A percentile compares a stretch with the other conserved stretches of the same genome.
Evolutionary conservation across 106 monocot species (phyloP).

Genomic region (Dendrobium chrysotoxum): DNA sequence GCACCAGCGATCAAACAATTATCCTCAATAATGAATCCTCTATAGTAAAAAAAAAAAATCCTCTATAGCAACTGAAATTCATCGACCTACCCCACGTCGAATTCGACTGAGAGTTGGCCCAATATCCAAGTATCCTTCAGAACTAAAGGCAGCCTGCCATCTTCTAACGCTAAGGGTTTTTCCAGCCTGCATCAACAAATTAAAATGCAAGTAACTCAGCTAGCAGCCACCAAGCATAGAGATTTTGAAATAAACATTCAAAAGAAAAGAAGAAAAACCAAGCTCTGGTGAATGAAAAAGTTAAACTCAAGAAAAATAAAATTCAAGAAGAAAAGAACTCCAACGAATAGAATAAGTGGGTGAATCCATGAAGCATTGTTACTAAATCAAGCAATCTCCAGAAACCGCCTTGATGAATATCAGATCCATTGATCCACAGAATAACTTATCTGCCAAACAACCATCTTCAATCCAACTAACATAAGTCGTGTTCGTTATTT

Average conservation of each 20-base stretch:
- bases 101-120: slow-evolving; percentile 38
- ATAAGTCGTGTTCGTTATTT: background rate
- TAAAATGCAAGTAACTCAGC: background rate
- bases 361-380: background rate
- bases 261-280: background rate
- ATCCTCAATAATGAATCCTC: background rate
- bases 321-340: background rate
- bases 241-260: background rate
- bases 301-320: background rate
- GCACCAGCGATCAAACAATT: background rate
- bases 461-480: background rate
- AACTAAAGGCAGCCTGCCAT: slow-evolving; percentile 55
- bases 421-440: background rate
- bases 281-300: background rate
- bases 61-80: background rate
- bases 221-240: background rate
- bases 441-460: background rate
- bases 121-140: slow-evolving; percentile 55
- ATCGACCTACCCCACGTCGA: slow-evolving; percentile 39
- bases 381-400: background rate
- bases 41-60: background rate
- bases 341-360: background rate
- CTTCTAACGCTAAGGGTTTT: slow-evolving; percentile 52
- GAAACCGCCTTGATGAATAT: background rate
- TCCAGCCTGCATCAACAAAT: slow-evolving; percentile 34